Conservation (phyloP, 1,139 yeast genomes). For the Pichia inconspicua region DNA sequence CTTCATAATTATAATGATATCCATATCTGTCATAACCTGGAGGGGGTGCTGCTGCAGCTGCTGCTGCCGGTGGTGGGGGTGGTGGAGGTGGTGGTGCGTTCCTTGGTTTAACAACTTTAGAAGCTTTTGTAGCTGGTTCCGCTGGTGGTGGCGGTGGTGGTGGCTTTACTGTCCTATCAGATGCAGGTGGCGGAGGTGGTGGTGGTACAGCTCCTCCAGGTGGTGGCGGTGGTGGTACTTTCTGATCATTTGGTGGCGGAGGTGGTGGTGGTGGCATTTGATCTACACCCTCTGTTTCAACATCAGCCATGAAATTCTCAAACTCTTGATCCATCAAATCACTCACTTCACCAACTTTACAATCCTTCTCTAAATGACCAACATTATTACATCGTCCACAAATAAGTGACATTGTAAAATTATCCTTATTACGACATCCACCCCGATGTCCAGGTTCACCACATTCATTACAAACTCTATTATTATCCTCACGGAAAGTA, state of each 20-base stretch:
- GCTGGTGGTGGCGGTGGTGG: neutral
- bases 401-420: slow-evolving; percentile 49
- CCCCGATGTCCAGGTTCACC: slow-evolving; percentile 57
- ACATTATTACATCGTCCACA: slow-evolving; percentile 73
- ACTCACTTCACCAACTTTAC: slow-evolving; percentile 35
- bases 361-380: slow-evolving; percentile 88
- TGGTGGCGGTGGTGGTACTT: slow-evolving; percentile 6
- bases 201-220: slow-evolving; percentile 4
- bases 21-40: neutral
- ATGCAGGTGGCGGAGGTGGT: neutral
- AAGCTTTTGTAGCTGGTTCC: neutral
- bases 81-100: neutral
- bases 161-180: neutral
- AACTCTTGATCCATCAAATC: slow-evolving; percentile 36
- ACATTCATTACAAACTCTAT: slow-evolving; percentile 53
- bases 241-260: slow-evolving; percentile 10
- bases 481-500: slow-evolving; percentile 69
- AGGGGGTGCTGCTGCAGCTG: slow-evolving; percentile 1
- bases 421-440: slow-evolving; percentile 47
- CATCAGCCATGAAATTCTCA: slow-evolving; percentile 43
- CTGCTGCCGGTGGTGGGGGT: slow-evolving; percentile 4
- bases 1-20: neutral
- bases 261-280: neutral
- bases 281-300: slow-evolving; percentile 26
- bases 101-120: neutral